Base-by-base conservation (phyloP, 2,329 filamentous ascomycete genomes). In the Epichloe scottii region DNA sequence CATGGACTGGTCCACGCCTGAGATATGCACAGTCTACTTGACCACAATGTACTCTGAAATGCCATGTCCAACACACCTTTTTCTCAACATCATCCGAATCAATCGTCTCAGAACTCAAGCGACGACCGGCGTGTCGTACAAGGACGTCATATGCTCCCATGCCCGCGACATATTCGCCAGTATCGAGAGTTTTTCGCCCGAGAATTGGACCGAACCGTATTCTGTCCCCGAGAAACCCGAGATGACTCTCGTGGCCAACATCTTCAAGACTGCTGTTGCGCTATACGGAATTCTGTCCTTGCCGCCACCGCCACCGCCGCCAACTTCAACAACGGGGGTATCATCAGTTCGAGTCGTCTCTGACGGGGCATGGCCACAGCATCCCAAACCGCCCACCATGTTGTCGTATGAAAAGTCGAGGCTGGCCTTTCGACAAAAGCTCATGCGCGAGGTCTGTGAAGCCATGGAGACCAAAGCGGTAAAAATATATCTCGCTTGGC, bases 11-110 rank as follows among this genome's bases (percentile, higher is more conserved):
- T 48, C 37, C 12, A 39, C 44, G 8, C 34, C 23, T 26, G 45
- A 48, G 17, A 38, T 51, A 11, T 19, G 45, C 38, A 48, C 37
- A 12, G 33, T 51, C 33, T 51, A 48, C 30, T 38, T 44, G 15
- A 47, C 35, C 17, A 48, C 50, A 2, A 39, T 51, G 45, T 51
- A 48, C 40, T 47, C 50, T 3, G 50, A 51, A 21, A 41, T 51
- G 50, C 50, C 45, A 3, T 51, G 50, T 40, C 50, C 50, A n/a
- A 51, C 50, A 2, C 40, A 44, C 21, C 45, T 51, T 19, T 51
- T 51, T 15, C 50, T 51, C 26, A 43, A 43, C 39, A 48, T 51
- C 12, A 46, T 41, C 3, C 44, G 43, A 34, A 51, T 51, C 33
- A 48, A 47, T 37, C 45, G 38, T n/a, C 45, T 51, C 26, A 39